Evolutionary conservation across 2,329 filamentous ascomycete genomes (phyloP).

Genomic region (Aspergillus viridinutans): DNA sequence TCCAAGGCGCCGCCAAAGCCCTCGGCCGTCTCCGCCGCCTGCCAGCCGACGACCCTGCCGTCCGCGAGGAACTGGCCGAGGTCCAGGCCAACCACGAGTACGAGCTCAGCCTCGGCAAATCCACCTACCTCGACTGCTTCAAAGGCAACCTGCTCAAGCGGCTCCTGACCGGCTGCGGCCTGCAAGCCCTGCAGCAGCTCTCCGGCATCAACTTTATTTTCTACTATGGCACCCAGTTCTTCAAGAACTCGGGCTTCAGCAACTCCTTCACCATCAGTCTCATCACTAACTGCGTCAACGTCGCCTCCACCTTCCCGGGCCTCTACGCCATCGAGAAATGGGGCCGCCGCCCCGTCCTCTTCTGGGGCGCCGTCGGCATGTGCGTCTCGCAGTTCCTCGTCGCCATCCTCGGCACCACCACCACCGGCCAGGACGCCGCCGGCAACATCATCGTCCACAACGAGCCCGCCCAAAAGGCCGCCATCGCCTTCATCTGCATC

Average conservation of each 20-base stretch:
- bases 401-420: conserved; percentile 43
- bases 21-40: conserved; percentile 66
- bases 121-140: conserved; percentile 36
- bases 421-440: conserved; percentile 2
- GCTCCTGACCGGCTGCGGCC: conserved; percentile 35
- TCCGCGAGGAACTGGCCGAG: conserved; percentile 73
- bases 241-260: conserved; percentile 35
- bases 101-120: conserved; percentile 53
- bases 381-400: conserved; percentile 47
- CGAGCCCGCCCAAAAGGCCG: conserved; percentile 38
- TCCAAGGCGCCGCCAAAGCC: conserved; percentile 58
- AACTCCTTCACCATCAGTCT: conserved; percentile 46
- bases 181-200: conserved; percentile 40
- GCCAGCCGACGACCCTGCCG: conserved; percentile 62
- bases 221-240: conserved; percentile 40
- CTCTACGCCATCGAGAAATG: conserved; percentile 48
- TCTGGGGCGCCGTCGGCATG: conserved; percentile 46
- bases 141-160: conserved; percentile 34
- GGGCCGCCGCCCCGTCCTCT: conserved; percentile 45
- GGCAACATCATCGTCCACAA: conserved; percentile 14
- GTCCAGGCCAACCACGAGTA: conserved; percentile 85
- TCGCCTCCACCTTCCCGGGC: conserved; percentile 45
- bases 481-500: conserved; percentile 45
- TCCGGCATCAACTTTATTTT: conserved; percentile 44
- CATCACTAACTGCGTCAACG: conserved; percentile 48